These are phyloP conservation scores for Teratosphaeria epicoccoides DNA, from an alignment of 2,329 filamentous ascomycete genomes.

Conservation along the genomic window DNA sequence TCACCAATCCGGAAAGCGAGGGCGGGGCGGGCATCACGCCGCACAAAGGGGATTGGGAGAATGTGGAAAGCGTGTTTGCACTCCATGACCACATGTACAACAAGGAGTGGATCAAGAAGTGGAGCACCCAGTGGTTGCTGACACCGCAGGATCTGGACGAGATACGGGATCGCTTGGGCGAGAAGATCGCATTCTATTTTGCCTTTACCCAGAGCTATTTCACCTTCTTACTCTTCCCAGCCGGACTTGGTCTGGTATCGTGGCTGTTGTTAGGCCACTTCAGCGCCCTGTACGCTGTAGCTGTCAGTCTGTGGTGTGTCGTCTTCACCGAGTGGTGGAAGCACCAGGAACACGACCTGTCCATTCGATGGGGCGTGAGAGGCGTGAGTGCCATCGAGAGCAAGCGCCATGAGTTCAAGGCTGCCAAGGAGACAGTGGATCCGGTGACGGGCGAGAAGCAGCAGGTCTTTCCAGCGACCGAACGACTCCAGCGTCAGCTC, in stretches of 20 bases:
- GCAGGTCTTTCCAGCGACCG: slow-evolving; percentile 63
- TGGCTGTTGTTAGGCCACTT: slow-evolving; percentile 81
- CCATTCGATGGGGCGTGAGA: slow-evolving; percentile 78
- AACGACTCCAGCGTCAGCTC: slow-evolving; percentile 65
- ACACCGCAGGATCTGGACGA: slow-evolving; percentile 40
- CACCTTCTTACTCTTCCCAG: slow-evolving; percentile 70
- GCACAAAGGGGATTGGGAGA: slow-evolving; percentile 40
- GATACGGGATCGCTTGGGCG: slow-evolving; percentile 40
- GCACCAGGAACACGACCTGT: slow-evolving; percentile 77
- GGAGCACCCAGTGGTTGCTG: slow-evolving; percentile 38
- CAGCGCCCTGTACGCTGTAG: slow-evolving; percentile 67
- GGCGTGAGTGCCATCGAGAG: slow-evolving; percentile 73
- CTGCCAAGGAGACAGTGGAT: slow-evolving; percentile 67
- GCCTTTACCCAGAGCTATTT: slow-evolving; percentile 90
- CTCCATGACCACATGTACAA: slow-evolving; percentile 43
- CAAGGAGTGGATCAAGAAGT: slow-evolving; percentile 44
- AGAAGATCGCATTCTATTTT: slow-evolving; percentile 82
- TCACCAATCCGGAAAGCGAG: slow-evolving; percentile 37
- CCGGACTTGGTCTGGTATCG: slow-evolving; percentile 61
- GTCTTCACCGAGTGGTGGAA: slow-evolving; percentile 95
- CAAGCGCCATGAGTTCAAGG: slow-evolving; percentile 65
- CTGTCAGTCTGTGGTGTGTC: slow-evolving; percentile 76
- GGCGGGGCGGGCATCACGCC: slow-evolving; percentile 42
- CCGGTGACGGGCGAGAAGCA: slow-evolving; percentile 70
- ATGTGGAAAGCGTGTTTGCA: slow-evolving; percentile 40